These are phyloP conservation scores for Plantago ovata DNA, from an alignment of 257 asterid species.

Conservation along the genomic window DNA sequence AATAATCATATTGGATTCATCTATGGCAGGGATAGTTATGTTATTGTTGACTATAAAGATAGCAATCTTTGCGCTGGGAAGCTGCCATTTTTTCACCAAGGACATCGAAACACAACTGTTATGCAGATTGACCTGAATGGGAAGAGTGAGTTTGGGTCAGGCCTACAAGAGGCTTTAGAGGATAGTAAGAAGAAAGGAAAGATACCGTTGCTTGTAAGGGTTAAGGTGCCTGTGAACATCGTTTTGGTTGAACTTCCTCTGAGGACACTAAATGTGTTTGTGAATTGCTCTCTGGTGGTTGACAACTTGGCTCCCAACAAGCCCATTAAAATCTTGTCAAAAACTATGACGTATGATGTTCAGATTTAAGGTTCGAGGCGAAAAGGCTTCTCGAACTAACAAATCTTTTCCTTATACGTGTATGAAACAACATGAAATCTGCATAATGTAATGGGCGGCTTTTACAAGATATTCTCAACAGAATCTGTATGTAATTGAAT, in stretches of 20 bases:
- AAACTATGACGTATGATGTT: slow-evolving; percentile 17
- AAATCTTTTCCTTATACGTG: no score
- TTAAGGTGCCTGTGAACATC: slow-evolving; percentile 35
- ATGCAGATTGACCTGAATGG: slow-evolving; percentile 38
- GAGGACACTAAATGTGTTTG: slow-evolving; percentile 27
- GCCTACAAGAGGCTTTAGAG: slow-evolving; percentile 23
- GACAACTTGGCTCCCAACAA: slow-evolving; percentile 41
- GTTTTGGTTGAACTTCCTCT: slow-evolving; percentile 13
- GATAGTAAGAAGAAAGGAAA: slow-evolving; percentile 20
- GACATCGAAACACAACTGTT: slow-evolving; percentile 29
- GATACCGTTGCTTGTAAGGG: slow-evolving; percentile 44
- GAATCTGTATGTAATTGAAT: no score
- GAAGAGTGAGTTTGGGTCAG: slow-evolving; percentile 30
- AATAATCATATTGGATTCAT: slow-evolving; percentile 35
- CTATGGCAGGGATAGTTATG: slow-evolving; percentile 32
- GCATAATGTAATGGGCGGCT: no score
- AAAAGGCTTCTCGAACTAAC: background rate
- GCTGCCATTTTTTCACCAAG: slow-evolving; percentile 46
- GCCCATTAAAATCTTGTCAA: slow-evolving; percentile 32
- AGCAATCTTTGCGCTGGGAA: slow-evolving; percentile 37
- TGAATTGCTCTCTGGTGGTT: slow-evolving; percentile 38
- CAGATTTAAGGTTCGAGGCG: slow-evolving; percentile 21
- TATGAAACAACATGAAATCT: no score
- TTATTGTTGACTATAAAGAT: slow-evolving; percentile 25
- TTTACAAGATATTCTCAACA: no score